Evolutionary conservation across 495 filamentous ascomycete genomes (phyloP).

Genomic region (Penicillium paxilli): DNA sequence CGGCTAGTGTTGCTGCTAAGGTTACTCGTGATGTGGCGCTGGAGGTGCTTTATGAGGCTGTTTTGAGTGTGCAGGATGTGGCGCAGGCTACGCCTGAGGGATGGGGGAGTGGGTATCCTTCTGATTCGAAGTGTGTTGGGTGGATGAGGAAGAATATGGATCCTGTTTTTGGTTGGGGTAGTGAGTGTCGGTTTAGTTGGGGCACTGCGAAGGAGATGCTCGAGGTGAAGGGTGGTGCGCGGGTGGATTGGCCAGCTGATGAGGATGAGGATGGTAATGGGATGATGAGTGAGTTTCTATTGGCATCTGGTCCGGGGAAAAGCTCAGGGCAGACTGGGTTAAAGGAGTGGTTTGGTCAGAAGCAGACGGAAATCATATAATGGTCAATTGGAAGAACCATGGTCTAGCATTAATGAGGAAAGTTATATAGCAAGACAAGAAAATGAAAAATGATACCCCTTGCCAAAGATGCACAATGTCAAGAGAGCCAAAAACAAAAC

Average conservation of each 20-base stretch:
- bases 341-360: slow-evolving; percentile 44
- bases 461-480: not conserved
- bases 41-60: slow-evolving; percentile 66
- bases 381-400: slow-evolving; percentile 4
- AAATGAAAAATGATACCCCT: slow-evolving; percentile 31
- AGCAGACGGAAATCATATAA: slow-evolving; percentile 32
- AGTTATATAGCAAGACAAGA: slow-evolving; percentile 21
- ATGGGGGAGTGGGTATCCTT: slow-evolving; percentile 94
- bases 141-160: slow-evolving; percentile 90
- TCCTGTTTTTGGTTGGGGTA: slow-evolving; percentile 92
- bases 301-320: slow-evolving; percentile 27
- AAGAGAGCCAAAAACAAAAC: too few relatives aligned
- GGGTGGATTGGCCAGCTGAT: slow-evolving; percentile 82
- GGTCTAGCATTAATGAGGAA: slow-evolving; percentile 15
- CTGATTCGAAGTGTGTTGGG: slow-evolving; percentile 72
- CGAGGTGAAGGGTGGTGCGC: slow-evolving; percentile 62
- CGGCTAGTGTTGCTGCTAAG: slow-evolving; percentile 92
- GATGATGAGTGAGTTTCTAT: slow-evolving; percentile 74
- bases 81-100: slow-evolving; percentile 33
- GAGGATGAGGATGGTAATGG: slow-evolving; percentile 64
- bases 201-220: slow-evolving; percentile 91
- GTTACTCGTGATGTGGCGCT: slow-evolving; percentile 89
- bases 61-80: slow-evolving; percentile 21
- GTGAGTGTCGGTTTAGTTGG: slow-evolving; percentile 92
- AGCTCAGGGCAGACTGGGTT: slow-evolving; percentile 29